Evolutionary conservation across 2,329 filamentous ascomycete species (phyloP).

Genomic region (Podosphaera xanthii): DNA sequence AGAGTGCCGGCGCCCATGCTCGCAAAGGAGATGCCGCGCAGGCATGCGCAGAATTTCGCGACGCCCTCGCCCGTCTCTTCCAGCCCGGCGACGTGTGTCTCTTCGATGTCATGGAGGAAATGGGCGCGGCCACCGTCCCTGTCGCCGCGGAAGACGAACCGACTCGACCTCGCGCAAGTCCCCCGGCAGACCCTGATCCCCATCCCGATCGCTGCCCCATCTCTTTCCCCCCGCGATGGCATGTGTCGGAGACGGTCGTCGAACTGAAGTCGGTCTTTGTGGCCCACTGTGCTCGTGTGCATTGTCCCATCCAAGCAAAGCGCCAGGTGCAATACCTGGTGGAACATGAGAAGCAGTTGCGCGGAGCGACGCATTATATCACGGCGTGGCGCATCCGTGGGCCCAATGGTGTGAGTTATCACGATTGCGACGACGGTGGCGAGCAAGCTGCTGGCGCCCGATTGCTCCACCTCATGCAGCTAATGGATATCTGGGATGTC

Average conservation of each 20-base stretch:
- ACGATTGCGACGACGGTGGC: slow-evolving; percentile 92
- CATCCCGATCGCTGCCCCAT: not conserved
- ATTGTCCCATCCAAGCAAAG: slow-evolving; percentile 47
- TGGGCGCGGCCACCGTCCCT: slow-evolving; percentile 19
- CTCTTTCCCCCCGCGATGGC: slow-evolving; percentile 32
- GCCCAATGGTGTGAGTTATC: slow-evolving; percentile 31
- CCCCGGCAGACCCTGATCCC: not conserved
- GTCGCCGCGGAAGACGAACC: slow-evolving; percentile 6
- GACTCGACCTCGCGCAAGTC: not conserved
- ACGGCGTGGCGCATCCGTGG: slow-evolving; percentile 66
- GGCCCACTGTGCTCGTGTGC: slow-evolving; percentile 49
- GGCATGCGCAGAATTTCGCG: slow-evolving; percentile 44
- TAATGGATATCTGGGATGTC: slow-evolving; percentile 84
- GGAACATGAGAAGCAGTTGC: slow-evolving; percentile 59
- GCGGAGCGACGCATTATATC: slow-evolving; percentile 86
- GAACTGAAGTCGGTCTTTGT: slow-evolving; percentile 81
- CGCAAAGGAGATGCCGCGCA: slow-evolving; percentile 49
- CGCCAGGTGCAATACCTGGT: slow-evolving; percentile 53
- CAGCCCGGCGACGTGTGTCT: slow-evolving; percentile 58
- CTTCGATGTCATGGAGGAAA: slow-evolving; percentile 72
- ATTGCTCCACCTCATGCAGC: slow-evolving; percentile 71
- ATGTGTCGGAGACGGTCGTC: slow-evolving; percentile 44
- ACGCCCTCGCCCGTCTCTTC: slow-evolving; percentile 45
- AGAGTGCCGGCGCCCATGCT: slow-evolving; percentile 47
- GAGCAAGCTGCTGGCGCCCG: slow-evolving; percentile 78